Evolutionary conservation across 176 grass and related monocot genomes (phyloP).

Genomic region (Carex myosuroides): DNA sequence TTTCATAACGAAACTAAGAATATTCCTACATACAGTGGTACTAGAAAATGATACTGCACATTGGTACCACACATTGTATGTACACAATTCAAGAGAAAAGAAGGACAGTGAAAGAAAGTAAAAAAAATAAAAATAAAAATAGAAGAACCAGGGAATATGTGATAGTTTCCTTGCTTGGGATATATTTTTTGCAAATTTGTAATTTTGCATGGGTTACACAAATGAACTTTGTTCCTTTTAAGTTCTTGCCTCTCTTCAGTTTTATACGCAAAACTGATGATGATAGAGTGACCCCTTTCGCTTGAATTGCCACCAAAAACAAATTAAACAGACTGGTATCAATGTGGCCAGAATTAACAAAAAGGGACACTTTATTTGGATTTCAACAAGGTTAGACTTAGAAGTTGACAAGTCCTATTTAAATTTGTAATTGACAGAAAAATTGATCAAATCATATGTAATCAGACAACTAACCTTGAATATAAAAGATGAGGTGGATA

Average conservation of each 20-base stretch:
- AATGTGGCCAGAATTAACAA: not conserved
- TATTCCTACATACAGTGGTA: not conserved
- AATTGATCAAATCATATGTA: not conserved
- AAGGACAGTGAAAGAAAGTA: too few relatives aligned
- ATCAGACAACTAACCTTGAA: constrained; percentile 62
- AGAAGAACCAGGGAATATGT: not conserved
- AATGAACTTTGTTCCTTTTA: not conserved
- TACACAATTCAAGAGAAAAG: not conserved
- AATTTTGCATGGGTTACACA: not conserved
- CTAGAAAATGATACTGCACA: not conserved
- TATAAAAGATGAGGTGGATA: constrained; percentile 86
- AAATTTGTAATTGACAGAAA: not conserved
- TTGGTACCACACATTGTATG: not conserved
- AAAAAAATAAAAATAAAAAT: not conserved
- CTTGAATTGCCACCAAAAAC: not conserved
- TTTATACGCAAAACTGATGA: not conserved
- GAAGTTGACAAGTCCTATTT: not conserved
- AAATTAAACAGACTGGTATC: not conserved
- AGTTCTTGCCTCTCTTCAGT: not conserved
- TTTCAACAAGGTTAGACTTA: not conserved
- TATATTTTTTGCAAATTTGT: not conserved
- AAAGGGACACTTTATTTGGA: not conserved
- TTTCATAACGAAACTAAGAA: not conserved
- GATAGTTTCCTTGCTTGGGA: not conserved
- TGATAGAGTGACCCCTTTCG: not conserved